Evolutionary conservation across 768 basidiomycete species (phyloP).

Genomic region (Lactarius tabidus): DNA sequence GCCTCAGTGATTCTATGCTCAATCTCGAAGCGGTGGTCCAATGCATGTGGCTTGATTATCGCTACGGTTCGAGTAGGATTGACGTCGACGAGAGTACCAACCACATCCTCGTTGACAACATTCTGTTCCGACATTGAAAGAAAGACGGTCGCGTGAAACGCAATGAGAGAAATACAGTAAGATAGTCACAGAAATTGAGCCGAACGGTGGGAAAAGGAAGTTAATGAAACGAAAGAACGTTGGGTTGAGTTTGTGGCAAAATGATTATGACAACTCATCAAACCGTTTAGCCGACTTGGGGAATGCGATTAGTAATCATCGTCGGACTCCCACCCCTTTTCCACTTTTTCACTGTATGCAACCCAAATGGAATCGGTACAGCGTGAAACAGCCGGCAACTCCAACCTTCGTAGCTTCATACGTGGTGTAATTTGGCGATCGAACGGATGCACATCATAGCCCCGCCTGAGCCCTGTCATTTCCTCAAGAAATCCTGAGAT

Average conservation of each 20-base stretch:
- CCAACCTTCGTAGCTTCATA: too few species aligned
- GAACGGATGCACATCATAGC: too few species aligned
- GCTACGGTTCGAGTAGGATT: constrained; percentile 62
- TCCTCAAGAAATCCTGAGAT: too few species aligned
- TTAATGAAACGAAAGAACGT: constrained; percentile 11
- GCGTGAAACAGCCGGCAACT: too few species aligned
- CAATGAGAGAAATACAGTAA: constrained; percentile 5
- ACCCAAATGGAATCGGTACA: too few species aligned
- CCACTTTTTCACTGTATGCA: too few species aligned
- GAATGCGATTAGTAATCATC: too few species aligned
- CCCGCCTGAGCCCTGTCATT: too few species aligned
- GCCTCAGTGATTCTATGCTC: constrained; percentile 76
- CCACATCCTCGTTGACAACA: background rate
- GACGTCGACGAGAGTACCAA: background rate
- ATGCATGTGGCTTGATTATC: constrained; percentile 79
- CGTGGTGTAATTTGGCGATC: too few species aligned
- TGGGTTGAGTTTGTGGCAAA: background rate
- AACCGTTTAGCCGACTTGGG: background rate
- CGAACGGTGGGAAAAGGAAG: constrained; percentile 17
- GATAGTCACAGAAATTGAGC: constrained; percentile 19
- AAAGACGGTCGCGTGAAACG: constrained; percentile 16
- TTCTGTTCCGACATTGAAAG: constrained; percentile 19
- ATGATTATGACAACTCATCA: background rate
- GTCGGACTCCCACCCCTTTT: too few species aligned
- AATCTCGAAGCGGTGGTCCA: constrained; percentile 71